Base-by-base conservation (phyloP, 2,329 filamentous ascomycete genomes). In the Beauveria medogensis region DNA sequence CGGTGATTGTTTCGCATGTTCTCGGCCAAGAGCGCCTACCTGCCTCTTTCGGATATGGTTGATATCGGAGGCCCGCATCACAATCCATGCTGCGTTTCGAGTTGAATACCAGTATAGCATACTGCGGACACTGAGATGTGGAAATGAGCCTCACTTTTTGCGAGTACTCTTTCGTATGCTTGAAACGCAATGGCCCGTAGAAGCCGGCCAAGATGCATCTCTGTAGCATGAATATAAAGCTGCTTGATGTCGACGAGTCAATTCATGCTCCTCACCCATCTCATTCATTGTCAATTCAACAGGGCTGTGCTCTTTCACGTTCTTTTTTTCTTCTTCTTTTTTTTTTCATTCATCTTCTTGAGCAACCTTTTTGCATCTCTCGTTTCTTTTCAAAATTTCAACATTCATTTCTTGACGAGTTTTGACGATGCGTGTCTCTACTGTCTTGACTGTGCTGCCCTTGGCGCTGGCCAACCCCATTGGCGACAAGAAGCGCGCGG, bases 401-500 rank as follows among this genome's bases (percentile, higher is more conserved):
- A 14, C 30, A 12, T 34, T 34, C 10, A 14, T 12, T 14, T 34
- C 10, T 26, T n/a, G 16, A 28, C 46, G 5, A 28, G 18, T 18
- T 16, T 16, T 16, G 48, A 46, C 30, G 24, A 57, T 57, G 55
- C 55, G 44, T 43, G 16, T 60, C 26, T 20, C 58, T 41, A 54
- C 41, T 24, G 30, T 60, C n/a, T 8, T 54, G 43, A 48, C 56
- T n/a, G 18, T 41, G 9, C 22, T 60, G 40, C 58, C 59, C 14
- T 26, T 60, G 52, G 52, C 59, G 9, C 37, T 52, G 7, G 59
- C 59, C 52, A 50, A 28, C 30, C 59, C 59, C 16, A 20, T 60
- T 34, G 30, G 30, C 16, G 20, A 14, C 12, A 16, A 37, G 34
- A n/a, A n/a, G 12, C 54, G 50, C 41, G 7, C 18, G 12, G 58